Evolutionary conservation across 1,284 basidiomycete genomes (phyloP).

Genomic region (Sporisorium sorghi): DNA sequence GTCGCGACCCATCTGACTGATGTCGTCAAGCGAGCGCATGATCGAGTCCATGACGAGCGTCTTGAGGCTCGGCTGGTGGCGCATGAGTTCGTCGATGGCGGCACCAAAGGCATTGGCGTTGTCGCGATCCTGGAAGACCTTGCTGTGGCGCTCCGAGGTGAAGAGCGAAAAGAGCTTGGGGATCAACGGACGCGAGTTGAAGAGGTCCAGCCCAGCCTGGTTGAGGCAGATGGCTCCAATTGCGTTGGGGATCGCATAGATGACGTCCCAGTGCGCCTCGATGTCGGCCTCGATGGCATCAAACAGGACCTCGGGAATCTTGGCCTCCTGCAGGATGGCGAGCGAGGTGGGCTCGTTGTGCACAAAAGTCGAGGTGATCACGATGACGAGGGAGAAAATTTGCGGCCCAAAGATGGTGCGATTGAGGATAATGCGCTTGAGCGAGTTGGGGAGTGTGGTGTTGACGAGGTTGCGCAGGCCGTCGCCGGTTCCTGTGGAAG

Average conservation of each 20-base stretch:
- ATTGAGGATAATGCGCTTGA: slow-evolving; percentile 88
- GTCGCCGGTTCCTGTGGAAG: slow-evolving; percentile 86
- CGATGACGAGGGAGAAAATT: slow-evolving; percentile 83
- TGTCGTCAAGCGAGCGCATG: slow-evolving; percentile 35
- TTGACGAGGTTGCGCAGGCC: slow-evolving; percentile 95
- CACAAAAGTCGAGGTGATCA: slow-evolving; percentile 96
- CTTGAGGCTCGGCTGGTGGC: slow-evolving; percentile 93
- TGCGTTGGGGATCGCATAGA: slow-evolving; percentile 93
- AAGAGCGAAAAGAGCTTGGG: slow-evolving; percentile 86
- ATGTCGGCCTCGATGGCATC: slow-evolving; percentile 83
- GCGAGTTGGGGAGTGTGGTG: slow-evolving; percentile 83
- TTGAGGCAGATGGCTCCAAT: slow-evolving; percentile 96
- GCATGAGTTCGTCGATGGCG: slow-evolving; percentile 91
- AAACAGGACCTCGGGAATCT: slow-evolving; percentile 90
- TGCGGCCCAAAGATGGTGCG: slow-evolving; percentile 86
- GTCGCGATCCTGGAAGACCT: slow-evolving; percentile 91
- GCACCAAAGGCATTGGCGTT: slow-evolving; percentile 88
- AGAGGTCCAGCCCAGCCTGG: slow-evolving; percentile 84
- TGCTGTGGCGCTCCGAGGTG: slow-evolving; percentile 84
- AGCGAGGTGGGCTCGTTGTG: slow-evolving; percentile 99
- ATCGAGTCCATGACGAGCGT: slow-evolving; percentile 73
- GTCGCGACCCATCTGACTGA: slow-evolving; percentile 78
- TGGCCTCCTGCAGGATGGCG: slow-evolving; percentile 88
- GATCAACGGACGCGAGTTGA: slow-evolving; percentile 80
- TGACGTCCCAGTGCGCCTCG: slow-evolving; percentile 78